Conservation (phyloP, 805 yeast genomes). For the Debaryomyces maramus region DNA sequence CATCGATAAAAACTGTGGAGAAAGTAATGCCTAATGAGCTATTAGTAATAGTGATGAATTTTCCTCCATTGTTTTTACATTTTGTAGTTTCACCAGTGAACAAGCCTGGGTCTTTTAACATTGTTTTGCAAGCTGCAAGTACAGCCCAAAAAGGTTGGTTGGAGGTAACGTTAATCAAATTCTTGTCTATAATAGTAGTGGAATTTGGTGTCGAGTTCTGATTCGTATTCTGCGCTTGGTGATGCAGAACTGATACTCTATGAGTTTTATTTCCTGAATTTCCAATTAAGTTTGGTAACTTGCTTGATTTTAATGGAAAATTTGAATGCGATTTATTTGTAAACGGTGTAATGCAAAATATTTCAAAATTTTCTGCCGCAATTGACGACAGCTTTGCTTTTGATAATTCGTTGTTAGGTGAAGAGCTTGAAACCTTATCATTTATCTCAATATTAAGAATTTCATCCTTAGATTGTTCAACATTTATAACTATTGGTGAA, state of each 20-base stretch:
- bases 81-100: conserved; percentile 32
- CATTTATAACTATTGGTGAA: conserved; percentile 3
- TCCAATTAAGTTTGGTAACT: not conserved
- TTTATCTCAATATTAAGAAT: not conserved
- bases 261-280: not conserved
- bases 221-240: not conserved
- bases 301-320: not conserved
- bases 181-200: not conserved
- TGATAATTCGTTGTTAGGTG: not conserved
- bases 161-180: conserved; percentile 12
- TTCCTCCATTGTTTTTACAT: conserved; percentile 23
- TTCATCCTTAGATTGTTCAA: conserved; percentile 1
- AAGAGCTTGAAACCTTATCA: not conserved
- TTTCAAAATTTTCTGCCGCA: conserved; percentile 27
- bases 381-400: conserved; percentile 8
- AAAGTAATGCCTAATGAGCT: not conserved
- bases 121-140: conserved; percentile 38
- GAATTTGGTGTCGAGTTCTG: not conserved
- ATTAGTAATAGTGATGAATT: conserved; percentile 11
- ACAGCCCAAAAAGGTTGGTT: conserved; percentile 45
- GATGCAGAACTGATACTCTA: not conserved
- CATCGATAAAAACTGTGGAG: conserved; percentile 29
- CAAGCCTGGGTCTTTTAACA: conserved; percentile 25
- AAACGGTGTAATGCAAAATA: conserved; percentile 25
- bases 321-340: not conserved